Percentiles rank a stretch among this genome's conserved stretches.
phyloP scores from a whole-genome alignment of 2,329 filamentous ascomycete genomes.

The Dactylellina drechsleri region DNA sequence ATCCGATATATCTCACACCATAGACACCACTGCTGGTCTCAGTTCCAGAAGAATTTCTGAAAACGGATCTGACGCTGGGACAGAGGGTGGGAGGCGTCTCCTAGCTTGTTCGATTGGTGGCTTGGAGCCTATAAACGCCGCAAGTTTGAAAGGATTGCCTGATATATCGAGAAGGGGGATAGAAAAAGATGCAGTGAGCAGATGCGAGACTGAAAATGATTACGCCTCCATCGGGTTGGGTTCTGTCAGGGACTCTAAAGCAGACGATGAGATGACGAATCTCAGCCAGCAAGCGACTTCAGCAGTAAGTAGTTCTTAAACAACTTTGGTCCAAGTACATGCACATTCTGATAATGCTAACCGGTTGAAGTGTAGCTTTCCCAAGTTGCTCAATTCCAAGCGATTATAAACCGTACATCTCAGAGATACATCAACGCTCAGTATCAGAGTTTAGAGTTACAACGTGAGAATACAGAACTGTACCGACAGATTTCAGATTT shows the following conservation, averaged over 20 bases:
- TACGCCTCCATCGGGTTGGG: neutral
- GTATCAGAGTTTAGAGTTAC: conserved; percentile 37
- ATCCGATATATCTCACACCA: neutral
- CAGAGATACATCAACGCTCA: conserved; percentile 35
- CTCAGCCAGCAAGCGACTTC: conserved; percentile 8
- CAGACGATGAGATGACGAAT: conserved; percentile 19
- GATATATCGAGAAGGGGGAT: neutral
- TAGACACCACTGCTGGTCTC: too few relatives aligned
- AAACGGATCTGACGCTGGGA: too few relatives aligned
- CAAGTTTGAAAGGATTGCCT: conserved; percentile 22
- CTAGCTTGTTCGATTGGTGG: neutral
- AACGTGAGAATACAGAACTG: conserved; percentile 39
- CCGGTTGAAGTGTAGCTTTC: conserved; percentile 3
- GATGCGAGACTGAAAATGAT: neutral
- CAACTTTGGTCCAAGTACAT: neutral
- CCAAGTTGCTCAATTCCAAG: conserved; percentile 29
- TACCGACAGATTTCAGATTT: conserved; percentile 27
- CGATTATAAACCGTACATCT: conserved; percentile 42
- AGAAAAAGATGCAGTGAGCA: neutral
- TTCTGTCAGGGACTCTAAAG: neutral
- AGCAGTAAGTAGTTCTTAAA: conserved; percentile 8
- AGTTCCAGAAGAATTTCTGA: too few relatives aligned
- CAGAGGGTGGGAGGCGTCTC: neutral
- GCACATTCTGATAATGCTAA: neutral
- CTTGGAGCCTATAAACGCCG: conserved; percentile 9